A percentile compares a stretch with the other conserved stretches of the same genome.
phyloP scores from a whole-genome alignment of 2,329 filamentous ascomycete species.

The Alternaria triticina region DNA sequence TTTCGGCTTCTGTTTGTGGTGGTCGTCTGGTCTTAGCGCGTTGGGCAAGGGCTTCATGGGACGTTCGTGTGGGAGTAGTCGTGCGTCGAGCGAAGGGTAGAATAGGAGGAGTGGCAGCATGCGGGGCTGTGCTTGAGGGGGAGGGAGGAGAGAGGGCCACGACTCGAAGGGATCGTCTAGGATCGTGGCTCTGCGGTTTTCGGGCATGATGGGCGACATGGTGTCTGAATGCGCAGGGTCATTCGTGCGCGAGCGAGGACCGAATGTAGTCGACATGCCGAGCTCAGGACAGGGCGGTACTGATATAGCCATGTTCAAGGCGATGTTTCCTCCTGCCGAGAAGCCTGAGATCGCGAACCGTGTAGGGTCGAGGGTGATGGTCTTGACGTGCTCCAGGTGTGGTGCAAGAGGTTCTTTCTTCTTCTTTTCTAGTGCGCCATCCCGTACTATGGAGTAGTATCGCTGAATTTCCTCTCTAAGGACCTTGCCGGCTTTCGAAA shows the following conservation, averaged over 20 bases:
- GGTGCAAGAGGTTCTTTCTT: slow-evolving; percentile 14
- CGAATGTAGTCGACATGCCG: slow-evolving; percentile 14
- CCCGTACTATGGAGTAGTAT: slow-evolving; percentile 38
- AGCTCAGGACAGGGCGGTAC: slow-evolving; percentile 41
- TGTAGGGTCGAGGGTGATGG: slow-evolving; percentile 47
- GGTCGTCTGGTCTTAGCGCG: slow-evolving; percentile 41
- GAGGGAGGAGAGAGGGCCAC: slow-evolving; percentile 49
- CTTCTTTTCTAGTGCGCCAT: slow-evolving; percentile 26
- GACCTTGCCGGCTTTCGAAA: slow-evolving; percentile 40
- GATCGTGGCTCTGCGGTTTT: slow-evolving; percentile 35
- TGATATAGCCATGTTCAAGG: slow-evolving; percentile 51
- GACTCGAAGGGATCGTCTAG: slow-evolving; percentile 39
- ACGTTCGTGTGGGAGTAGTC: slow-evolving; percentile 50
- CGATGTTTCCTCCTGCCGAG: slow-evolving; percentile 57
- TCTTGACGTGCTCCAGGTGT: slow-evolving; percentile 27
- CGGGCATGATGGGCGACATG: slow-evolving; percentile 38
- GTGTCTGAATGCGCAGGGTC: slow-evolving; percentile 19
- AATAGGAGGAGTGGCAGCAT: slow-evolving; percentile 52
- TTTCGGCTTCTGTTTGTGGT: slow-evolving; percentile 34
- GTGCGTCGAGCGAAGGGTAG: slow-evolving; percentile 52
- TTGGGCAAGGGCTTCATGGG: slow-evolving; percentile 46
- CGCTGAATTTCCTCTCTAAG: slow-evolving; percentile 45
- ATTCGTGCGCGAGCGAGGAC: slow-evolving; percentile 10
- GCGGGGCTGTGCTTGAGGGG: slow-evolving; percentile 40
- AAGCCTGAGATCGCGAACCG: slow-evolving; percentile 54